These are phyloP conservation scores for Dictyophora rubrovolvata DNA, from an alignment of 768 basidiomycete genomes.

Conservation along the genomic window DNA sequence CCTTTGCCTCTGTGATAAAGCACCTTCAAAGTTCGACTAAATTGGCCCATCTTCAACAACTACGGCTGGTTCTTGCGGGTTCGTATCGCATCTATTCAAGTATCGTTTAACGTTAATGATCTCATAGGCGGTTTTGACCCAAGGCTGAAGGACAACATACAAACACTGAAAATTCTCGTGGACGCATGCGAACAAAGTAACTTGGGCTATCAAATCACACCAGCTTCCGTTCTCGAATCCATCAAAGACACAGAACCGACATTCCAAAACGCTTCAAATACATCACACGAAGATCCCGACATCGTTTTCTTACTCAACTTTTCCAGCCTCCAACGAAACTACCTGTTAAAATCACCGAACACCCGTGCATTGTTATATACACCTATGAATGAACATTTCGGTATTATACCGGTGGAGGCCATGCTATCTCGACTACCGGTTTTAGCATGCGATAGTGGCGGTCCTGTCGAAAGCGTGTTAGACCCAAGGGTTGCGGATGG, in stretches of 20 bases:
- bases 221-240: slow-evolving; percentile 30
- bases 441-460: slow-evolving; percentile 76
- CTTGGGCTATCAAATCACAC: slow-evolving; percentile 50
- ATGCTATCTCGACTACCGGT: slow-evolving; percentile 91
- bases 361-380: slow-evolving; percentile 84
- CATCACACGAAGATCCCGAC: slow-evolving; percentile 33
- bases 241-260: slow-evolving; percentile 21
- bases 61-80: slow-evolving; percentile 79
- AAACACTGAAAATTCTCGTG: slow-evolving; percentile 48
- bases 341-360: slow-evolving; percentile 55
- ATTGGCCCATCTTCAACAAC: slow-evolving; percentile 17
- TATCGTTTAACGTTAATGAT: neutral
- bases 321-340: slow-evolving; percentile 71
- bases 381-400: slow-evolving; percentile 92
- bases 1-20: slow-evolving; percentile 54
- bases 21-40: slow-evolving; percentile 13
- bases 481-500: slow-evolving; percentile 25
- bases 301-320: slow-evolving; percentile 91
- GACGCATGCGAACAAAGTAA: slow-evolving; percentile 41
- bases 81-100: slow-evolving; percentile 10
- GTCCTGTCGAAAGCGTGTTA: slow-evolving; percentile 84
- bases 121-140: slow-evolving; percentile 79
- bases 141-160: slow-evolving; percentile 73
- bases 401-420: slow-evolving; percentile 90
- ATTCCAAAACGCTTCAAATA: slow-evolving; percentile 30